phyloP scores from a whole-genome alignment of 2,329 filamentous ascomycete genomes.

The Rhytidhysteron rufulum region DNA sequence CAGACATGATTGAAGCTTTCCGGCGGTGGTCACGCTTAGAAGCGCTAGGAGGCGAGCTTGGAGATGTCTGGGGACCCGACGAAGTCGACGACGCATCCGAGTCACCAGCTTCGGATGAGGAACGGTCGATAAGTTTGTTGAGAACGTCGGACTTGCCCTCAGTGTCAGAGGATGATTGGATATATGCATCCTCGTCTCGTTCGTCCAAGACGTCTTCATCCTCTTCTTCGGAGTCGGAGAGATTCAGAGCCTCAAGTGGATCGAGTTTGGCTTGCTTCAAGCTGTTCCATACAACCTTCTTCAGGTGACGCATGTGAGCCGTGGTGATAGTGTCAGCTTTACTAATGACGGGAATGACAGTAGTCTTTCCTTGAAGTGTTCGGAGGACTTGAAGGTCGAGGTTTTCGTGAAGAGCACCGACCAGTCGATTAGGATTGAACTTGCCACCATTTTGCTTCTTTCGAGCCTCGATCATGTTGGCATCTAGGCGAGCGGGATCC shows the following conservation, averaged over 20 bases:
- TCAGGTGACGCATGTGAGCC: constrained; percentile 87
- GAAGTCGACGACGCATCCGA: constrained; percentile 30
- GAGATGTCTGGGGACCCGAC: constrained; percentile 23
- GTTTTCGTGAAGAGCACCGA: constrained; percentile 77
- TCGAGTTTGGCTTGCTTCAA: constrained; percentile 83
- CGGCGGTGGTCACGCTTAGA: constrained; percentile 31
- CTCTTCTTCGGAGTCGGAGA: constrained; percentile 71
- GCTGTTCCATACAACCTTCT: constrained; percentile 84
- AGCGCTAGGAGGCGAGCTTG: constrained; percentile 29
- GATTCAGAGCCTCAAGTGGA: constrained; percentile 77
- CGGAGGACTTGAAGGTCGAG: constrained; percentile 88
- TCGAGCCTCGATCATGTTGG: constrained; percentile 66
- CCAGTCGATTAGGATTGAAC: constrained; percentile 42
- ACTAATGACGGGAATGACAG: constrained; percentile 89
- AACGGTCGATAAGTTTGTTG: constrained; percentile 35
- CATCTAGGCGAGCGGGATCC: constrained; percentile 80
- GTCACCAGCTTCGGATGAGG: constrained; percentile 32
- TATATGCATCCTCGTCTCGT: constrained; percentile 47
- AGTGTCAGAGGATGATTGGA: constrained; percentile 29
- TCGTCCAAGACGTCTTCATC: constrained; percentile 48
- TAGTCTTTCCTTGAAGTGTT: constrained; percentile 86
- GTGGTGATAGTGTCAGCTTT: constrained; percentile 97
- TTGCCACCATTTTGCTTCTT: constrained; percentile 50
- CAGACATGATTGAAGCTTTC: constrained; percentile 38
- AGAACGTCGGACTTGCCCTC: constrained; percentile 32